Evolutionary conservation across 108 stramenopile genomes (phyloP), one percentile per base, ranked within the genome.

Genomic region (Discostella stelligeroides): DNA sequence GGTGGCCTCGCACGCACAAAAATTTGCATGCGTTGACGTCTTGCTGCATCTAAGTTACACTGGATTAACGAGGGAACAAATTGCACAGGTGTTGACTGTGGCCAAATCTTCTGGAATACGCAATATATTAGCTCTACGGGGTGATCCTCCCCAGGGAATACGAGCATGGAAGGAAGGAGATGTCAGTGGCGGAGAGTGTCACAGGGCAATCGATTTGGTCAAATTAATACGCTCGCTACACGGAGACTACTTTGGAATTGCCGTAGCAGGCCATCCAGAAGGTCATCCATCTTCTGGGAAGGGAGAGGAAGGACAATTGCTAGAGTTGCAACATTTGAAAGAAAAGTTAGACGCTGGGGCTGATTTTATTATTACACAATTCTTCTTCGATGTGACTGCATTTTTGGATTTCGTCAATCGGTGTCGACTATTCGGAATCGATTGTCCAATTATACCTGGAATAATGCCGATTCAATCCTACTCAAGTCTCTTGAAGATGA

Each of bases 361-460:
- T 17, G 96, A 97, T 73, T 97, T 98, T 63, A 88, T 98, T 48
- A 77, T 97, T 49, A 97, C 97, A 12, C 98, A 98, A 75, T 97
- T 98, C 78, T 97, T 98, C 70, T 98, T 97, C 66, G 95, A 97
- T 66, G 74, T 82, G 6, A 74, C 83, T 29, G 80, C 82, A 0
- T 98, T 95, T 75, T 64, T 96, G 25, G 73, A 82, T 9, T 98
- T 88, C 67, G 92, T 88, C 49, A 76, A 82, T 30, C 72, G 69
- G 45, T 97, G 97, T 77, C 60, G 87, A 46, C 84, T 29, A 2
- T 56, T 56, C 17, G 97, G 98, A 10, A 98, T 98, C 47, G 68
- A 42, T 4, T 91, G 92, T 71, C 97, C 97, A 28, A 96, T 98
- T 18, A 84, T 98, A 41, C 95, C 97, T 4, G 97, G 97, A 15